These are phyloP conservation scores for Ustilago xerochloae DNA, from an alignment of 1,284 basidiomycete species.

Conservation along the genomic window DNA sequence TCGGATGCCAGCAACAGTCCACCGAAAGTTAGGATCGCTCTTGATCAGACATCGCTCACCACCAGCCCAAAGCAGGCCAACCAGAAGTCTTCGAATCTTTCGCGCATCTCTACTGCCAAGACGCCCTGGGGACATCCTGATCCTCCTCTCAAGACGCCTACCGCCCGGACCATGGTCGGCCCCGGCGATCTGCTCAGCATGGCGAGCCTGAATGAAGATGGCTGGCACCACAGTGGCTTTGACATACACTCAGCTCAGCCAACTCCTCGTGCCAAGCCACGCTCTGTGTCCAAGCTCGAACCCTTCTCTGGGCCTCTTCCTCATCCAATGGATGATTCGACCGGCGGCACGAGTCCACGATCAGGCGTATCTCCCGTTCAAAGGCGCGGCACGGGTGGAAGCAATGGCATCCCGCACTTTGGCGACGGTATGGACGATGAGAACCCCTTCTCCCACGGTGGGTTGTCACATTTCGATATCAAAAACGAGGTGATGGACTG, in stretches of 20 bases:
- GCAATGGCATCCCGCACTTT: constrained; percentile 1
- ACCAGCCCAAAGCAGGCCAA: constrained; percentile 24
- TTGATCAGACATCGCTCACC: constrained; percentile 1
- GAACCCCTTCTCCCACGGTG: constrained; percentile 24
- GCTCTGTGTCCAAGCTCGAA: constrained; percentile 37
- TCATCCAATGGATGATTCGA: constrained; percentile 41
- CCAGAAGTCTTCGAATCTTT: constrained; percentile 4
- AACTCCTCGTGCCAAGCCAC: constrained; percentile 40
- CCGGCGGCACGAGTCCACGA: constrained; percentile 21
- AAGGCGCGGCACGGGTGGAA: constrained; percentile 10
- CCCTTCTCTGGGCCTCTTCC: constrained; percentile 37
- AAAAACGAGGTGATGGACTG: constrained; percentile 95
- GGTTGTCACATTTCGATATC: constrained; percentile 80
- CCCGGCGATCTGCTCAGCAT: constrained; percentile 73
- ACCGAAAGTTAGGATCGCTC: constrained; percentile 24
- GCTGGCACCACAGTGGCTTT: constrained; percentile 29
- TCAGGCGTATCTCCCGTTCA: constrained; percentile 22
- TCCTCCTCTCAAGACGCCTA: constrained; percentile 60
- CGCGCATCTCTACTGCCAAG: constrained; percentile 18
- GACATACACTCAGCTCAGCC: constrained; percentile 42
- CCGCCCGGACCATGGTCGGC: constrained; percentile 61
- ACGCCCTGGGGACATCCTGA: constrained; percentile 63
- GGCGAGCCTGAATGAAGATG: constrained; percentile 62
- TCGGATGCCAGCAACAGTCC: constrained; percentile 6
- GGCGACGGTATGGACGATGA: constrained; percentile 26